phyloP scores from a whole-genome alignment of 108 stramenopile species.

The Skeletonema tropicum region DNA sequence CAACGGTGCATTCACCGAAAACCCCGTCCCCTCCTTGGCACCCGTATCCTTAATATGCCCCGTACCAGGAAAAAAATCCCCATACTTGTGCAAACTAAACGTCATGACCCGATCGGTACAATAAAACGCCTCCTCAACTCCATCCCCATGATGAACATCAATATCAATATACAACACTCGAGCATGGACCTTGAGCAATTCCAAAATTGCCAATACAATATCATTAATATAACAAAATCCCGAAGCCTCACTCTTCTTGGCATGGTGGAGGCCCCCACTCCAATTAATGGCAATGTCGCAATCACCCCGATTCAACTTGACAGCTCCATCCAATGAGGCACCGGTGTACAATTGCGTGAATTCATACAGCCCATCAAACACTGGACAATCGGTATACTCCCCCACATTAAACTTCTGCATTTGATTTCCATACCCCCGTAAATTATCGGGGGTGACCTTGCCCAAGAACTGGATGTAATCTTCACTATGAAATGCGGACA shows the following conservation, averaged over 20 bases:
- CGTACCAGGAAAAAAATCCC: slow-evolving; percentile 99
- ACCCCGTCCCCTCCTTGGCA: slow-evolving; percentile 93
- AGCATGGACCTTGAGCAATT: slow-evolving; percentile 98
- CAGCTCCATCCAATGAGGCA: slow-evolving; percentile 95
- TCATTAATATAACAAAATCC: slow-evolving; percentile 99
- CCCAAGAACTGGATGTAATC: slow-evolving; percentile 96
- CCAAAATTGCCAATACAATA: slow-evolving; percentile 98
- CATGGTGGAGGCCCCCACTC: slow-evolving; percentile 99
- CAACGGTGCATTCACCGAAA: slow-evolving; percentile 96
- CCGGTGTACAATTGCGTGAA: slow-evolving; percentile 97
- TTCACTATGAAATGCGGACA: slow-evolving; percentile 94
- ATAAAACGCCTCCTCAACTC: slow-evolving; percentile 99
- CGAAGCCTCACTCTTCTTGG: slow-evolving; percentile 97
- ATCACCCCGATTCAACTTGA: slow-evolving; percentile 92
- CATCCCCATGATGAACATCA: slow-evolving; percentile 99
- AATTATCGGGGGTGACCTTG: slow-evolving; percentile 91
- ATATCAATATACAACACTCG: slow-evolving; percentile 99
- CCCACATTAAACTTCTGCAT: slow-evolving; percentile 96
- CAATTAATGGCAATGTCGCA: slow-evolving; percentile 99
- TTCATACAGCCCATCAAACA: slow-evolving; percentile 98
- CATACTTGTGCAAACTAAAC: slow-evolving; percentile 98
- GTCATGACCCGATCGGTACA: slow-evolving; percentile 99
- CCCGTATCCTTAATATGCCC: slow-evolving; percentile 97
- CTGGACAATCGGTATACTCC: slow-evolving; percentile 97
- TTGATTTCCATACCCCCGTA: slow-evolving; percentile 67